Conservation (phyloP, 306 rosid species). For the Macrotyloma uniflorum region DNA sequence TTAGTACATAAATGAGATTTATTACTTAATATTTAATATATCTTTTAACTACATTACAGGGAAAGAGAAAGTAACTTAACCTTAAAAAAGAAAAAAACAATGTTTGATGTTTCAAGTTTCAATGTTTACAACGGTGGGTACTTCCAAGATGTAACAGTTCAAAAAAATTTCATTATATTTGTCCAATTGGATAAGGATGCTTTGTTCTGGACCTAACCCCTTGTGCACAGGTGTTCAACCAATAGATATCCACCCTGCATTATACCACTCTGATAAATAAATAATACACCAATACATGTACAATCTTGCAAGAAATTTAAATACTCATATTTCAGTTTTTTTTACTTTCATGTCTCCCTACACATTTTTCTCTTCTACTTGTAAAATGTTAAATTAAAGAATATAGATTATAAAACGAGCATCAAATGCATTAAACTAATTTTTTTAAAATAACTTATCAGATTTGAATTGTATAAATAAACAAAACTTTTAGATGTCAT, state of each 20-base stretch:
- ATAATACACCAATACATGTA: neutral
- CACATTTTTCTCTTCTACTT: neutral
- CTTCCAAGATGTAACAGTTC: neutral
- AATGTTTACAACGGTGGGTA: neutral
- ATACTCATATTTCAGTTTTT: neutral
- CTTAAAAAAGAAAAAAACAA: no score
- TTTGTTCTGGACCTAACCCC: neutral
- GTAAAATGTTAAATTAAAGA: neutral
- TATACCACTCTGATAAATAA: neutral
- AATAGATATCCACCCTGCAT: neutral
- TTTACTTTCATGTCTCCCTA: neutral
- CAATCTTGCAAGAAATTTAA: neutral
- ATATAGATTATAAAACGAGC: no score
- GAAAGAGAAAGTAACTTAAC: no score
- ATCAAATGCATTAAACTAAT: no score
- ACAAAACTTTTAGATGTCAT: no score
- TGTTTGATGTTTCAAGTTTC: no score
- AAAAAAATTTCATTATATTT: neutral
- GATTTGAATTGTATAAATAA: no score
- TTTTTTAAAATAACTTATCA: no score
- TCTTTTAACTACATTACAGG: no score
- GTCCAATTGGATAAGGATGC: slow-evolving; percentile 37
- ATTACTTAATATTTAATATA: no score
- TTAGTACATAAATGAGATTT: no score
- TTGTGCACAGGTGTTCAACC: slow-evolving; percentile 33